Evolutionary conservation across 805 yeast species (phyloP), one percentile per base, ranked within the genome.

Genomic region (Lachancea nothofagi): DNA sequence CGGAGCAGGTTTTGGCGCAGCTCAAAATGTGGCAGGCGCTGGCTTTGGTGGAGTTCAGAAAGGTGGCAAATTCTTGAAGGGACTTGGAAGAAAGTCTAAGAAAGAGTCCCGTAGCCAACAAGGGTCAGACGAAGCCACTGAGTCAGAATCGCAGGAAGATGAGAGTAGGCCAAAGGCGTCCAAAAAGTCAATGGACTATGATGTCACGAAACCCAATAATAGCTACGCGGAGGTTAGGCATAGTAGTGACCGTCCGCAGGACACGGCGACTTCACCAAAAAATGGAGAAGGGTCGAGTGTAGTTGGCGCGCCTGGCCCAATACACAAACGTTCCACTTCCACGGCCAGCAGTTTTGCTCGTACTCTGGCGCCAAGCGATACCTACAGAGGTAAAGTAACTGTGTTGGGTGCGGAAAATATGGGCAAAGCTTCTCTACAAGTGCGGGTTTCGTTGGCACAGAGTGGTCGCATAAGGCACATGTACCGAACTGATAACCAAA

Each of bases 401-500:
- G 59, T 83, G 35, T 59, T 77, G 21, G 63, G 73, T 2, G 77
- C 75, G 3, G 50, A 61, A 8, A 72, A 74, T 13, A 55, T 72
- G 30, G 65, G 69, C 12, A 54, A 59, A 15, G 53, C 61, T 31
- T 18, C 34, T n/a, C 62, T 64, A 40, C 81, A 75, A 46, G 71
- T 85, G 32, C 80, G 75, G 54, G 75, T 75, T 3, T 55, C 71
- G 0, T 57, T 78, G 46, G 70, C 75, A 27, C 67, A 63, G 29
- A 57, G 62, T 65, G 70, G 67, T 12, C 60, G 61, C 32, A 52
- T 65, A 29, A 81, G 76, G 53, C 83, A 74, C 32, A 53, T 90
- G 27, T 74, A 69, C 65, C 81, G 77, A 57, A 80, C 96, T 1
- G 77, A 78, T 59, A 56, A 70, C 15, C 56, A 65, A 39, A 84